A percentile compares a stretch with the other conserved stretches of the same genome.
Conservation (phyloP, 345 rosid species). For the Eutrema japonicum region DNA sequence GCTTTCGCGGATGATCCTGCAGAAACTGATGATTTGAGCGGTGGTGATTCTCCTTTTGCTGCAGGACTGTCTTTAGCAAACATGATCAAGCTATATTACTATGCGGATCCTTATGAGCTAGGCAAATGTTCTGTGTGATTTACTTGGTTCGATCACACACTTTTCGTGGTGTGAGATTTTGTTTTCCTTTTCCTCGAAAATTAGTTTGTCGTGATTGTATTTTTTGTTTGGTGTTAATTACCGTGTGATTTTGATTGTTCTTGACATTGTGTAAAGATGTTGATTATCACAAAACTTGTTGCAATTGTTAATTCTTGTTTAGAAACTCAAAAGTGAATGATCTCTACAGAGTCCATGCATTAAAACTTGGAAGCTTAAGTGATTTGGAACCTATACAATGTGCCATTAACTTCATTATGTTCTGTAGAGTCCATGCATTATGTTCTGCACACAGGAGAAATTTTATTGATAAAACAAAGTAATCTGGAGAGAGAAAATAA, state of each 20-base stretch:
- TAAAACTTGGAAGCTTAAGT: no score
- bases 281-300: not conserved
- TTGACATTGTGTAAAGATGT: not conserved
- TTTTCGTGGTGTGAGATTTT: conserved; percentile 12
- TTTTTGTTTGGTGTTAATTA: not conserved
- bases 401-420: no score
- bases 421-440: no score
- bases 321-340: no score
- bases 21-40: conserved; percentile 64
- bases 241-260: not conserved
- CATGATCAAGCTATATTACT: conserved; percentile 73
- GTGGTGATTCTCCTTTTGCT: conserved; percentile 55
- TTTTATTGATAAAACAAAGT: no score
- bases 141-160: conserved; percentile 23
- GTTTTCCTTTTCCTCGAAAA: not conserved
- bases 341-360: no score
- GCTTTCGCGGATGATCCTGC: conserved; percentile 76
- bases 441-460: no score
- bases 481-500: no score
- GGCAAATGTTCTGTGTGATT: conserved; percentile 74
- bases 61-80: conserved; percentile 71
- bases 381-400: no score
- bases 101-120: conserved; percentile 72
- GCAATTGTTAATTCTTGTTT: no score
- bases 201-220: conserved; percentile 10